These are phyloP conservation scores for Monilinia fructigena DNA, from an alignment of 2,329 filamentous ascomycete species.

Conservation along the genomic window DNA sequence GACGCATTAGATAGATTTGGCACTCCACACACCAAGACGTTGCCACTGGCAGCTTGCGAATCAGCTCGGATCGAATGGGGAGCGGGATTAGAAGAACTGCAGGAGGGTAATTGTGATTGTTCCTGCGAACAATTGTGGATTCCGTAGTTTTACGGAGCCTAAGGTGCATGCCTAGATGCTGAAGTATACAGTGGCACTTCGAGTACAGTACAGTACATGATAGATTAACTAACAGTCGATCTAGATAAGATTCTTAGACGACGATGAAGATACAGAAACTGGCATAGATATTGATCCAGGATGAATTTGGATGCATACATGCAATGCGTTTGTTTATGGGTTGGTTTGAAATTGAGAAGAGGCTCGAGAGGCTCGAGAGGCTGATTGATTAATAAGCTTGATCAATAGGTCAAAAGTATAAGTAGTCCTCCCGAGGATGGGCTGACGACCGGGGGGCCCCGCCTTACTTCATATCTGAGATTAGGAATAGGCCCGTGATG, in stretches of 20 bases:
- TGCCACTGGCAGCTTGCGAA: slow-evolving; percentile 20
- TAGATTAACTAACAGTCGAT: slow-evolving; percentile 4
- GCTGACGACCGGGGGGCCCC: slow-evolving; percentile 4
- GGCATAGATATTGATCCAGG: neutral
- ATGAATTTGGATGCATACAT: neutral
- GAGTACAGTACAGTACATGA: neutral
- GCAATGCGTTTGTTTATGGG: neutral
- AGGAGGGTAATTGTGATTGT: slow-evolving; percentile 13
- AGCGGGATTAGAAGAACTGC: slow-evolving; percentile 14
- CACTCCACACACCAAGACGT: slow-evolving; percentile 19
- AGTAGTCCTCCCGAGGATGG: slow-evolving; percentile 5
- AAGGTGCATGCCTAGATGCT: slow-evolving; percentile 11
- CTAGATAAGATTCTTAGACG: slow-evolving; percentile 11
- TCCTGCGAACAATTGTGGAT: slow-evolving; percentile 22
- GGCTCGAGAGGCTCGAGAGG: neutral
- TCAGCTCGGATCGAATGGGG: slow-evolving; percentile 6
- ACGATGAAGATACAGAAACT: neutral
- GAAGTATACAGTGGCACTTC: neutral
- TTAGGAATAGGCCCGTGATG: slow-evolving; percentile 20
- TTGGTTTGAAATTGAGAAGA: neutral
- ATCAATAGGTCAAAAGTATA: neutral
- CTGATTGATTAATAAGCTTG: neutral
- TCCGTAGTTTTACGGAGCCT: slow-evolving; percentile 3
- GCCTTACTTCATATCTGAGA: slow-evolving; percentile 15
- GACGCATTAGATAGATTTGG: slow-evolving; percentile 12